Percentiles rank a stretch among this genome's conserved stretches.
Evolutionary conservation across 768 basidiomycete species (phyloP).

Genomic region (Mycena albidolilacea): DNA sequence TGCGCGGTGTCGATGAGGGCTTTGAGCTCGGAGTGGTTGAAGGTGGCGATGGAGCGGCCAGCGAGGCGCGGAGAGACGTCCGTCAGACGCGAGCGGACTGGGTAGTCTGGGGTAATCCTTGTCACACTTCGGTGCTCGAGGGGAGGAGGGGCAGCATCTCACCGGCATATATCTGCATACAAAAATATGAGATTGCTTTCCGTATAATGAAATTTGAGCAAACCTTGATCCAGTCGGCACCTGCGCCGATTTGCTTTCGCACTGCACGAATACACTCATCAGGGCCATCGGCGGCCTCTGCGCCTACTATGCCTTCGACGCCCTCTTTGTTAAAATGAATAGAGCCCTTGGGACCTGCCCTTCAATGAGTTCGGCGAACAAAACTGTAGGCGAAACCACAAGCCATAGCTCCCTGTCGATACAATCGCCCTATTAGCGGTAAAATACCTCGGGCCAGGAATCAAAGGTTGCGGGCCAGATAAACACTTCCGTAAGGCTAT

Average conservation of each 20-base stretch:
- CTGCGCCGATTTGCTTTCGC: constrained; percentile 73
- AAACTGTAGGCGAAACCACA: constrained; percentile 4
- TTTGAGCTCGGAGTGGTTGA: constrained; percentile 60
- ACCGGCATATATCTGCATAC: constrained; percentile 64
- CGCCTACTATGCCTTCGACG: constrained; percentile 70
- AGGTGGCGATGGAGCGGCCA: constrained; percentile 56
- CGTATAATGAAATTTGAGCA: not conserved
- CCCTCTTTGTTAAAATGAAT: constrained; percentile 63
- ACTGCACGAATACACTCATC: constrained; percentile 70
- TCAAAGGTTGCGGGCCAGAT: constrained; percentile 60
- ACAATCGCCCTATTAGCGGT: constrained; percentile 73
- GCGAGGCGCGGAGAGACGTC: constrained; percentile 57
- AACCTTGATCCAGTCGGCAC: constrained; percentile 78
- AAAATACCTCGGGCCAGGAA: constrained; percentile 76
- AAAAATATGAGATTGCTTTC: constrained; percentile 19
- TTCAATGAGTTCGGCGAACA: constrained; percentile 13
- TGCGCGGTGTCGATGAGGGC: constrained; percentile 69
- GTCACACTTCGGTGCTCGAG: not conserved
- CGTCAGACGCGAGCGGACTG: constrained; percentile 61
- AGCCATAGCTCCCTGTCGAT: constrained; percentile 73
- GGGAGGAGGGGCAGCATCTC: constrained; percentile 1
- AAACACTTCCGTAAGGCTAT: constrained; percentile 70
- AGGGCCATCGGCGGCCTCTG: constrained; percentile 71
- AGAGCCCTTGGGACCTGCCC: constrained; percentile 67
- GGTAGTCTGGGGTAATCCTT: constrained; percentile 62